These are phyloP conservation scores for Cokeromyces recurvatus DNA, from an alignment of 371 early-diverging fungal genomes.

Conservation along the genomic window DNA sequence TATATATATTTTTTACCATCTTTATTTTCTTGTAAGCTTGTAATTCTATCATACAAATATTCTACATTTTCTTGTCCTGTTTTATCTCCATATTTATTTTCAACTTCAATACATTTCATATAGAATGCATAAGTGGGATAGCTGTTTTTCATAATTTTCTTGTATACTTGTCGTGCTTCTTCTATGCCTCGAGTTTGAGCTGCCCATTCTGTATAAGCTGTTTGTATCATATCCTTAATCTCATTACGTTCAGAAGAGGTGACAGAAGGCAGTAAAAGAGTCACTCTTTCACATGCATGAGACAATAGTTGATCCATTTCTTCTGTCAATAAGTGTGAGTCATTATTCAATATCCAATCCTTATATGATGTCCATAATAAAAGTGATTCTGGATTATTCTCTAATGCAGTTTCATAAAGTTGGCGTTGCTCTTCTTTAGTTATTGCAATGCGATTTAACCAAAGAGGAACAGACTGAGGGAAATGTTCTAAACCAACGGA, in stretches of 20 bases:
- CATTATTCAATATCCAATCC: constrained; percentile 30
- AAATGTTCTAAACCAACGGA: constrained; percentile 29
- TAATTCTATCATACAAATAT: constrained; percentile 59
- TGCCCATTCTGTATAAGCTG: constrained; percentile 47
- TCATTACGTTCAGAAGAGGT: constrained; percentile 40
- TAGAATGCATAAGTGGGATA: constrained; percentile 60
- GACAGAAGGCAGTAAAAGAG: constrained; percentile 43
- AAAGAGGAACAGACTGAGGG: constrained; percentile 37
- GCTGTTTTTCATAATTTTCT: constrained; percentile 45
- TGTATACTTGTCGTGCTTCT: constrained; percentile 46
- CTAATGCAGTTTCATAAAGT: constrained; percentile 30
- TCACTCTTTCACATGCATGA: constrained; percentile 41
- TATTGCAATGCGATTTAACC: constrained; percentile 32
- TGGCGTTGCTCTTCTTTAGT: constrained; percentile 15
- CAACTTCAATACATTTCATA: constrained; percentile 55
- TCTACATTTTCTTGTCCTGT: constrained; percentile 21
- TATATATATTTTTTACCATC: constrained; percentile 38
- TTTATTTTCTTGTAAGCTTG: constrained; percentile 42
- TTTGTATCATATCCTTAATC: constrained; percentile 42
- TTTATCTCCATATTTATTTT: constrained; percentile 33
- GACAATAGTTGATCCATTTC: constrained; percentile 35
- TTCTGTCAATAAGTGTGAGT: constrained; percentile 6
- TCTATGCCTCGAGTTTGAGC: constrained; percentile 44
- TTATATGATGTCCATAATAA: constrained; percentile 45
- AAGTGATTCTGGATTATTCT: constrained; percentile 31